phyloP scores from a whole-genome alignment of 305 asterid species.

The Rubia tinctorum region DNA sequence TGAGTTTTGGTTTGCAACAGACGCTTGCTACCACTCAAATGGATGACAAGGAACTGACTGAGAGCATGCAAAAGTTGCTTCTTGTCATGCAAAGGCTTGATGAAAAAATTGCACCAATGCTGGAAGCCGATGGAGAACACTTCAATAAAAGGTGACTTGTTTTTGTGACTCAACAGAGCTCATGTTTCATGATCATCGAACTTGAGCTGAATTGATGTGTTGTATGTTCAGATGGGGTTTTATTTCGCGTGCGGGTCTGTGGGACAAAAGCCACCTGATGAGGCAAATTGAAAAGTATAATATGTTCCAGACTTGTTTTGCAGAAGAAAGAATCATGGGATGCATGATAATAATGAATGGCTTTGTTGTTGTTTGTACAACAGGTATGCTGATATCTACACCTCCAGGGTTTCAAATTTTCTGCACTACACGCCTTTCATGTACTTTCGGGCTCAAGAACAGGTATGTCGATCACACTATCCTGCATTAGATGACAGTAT shows the following conservation, averaged over 20 bases:
- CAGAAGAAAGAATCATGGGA: neutral
- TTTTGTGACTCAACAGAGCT: neutral
- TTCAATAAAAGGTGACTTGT: slow-evolving; percentile 50
- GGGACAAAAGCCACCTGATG: slow-evolving; percentile 98
- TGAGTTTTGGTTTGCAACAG: slow-evolving; percentile 33
- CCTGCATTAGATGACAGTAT: no score
- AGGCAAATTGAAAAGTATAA: slow-evolving; percentile 87
- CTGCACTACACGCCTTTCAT: slow-evolving; percentile 87
- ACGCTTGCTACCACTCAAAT: slow-evolving; percentile 83
- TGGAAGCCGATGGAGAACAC: slow-evolving; percentile 83
- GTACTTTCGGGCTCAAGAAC: slow-evolving; percentile 89
- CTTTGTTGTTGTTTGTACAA: slow-evolving; percentile 18
- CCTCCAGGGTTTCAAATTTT: slow-evolving; percentile 89
- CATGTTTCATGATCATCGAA: no score
- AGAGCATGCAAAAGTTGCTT: slow-evolving; percentile 87
- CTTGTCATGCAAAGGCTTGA: slow-evolving; percentile 85
- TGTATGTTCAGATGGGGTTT: slow-evolving; percentile 77
- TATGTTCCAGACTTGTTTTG: neutral
- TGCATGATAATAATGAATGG: neutral
- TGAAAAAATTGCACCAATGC: slow-evolving; percentile 74
- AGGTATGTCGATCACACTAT: slow-evolving; percentile 35
- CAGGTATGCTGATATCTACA: slow-evolving; percentile 94
- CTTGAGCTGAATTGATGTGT: no score
- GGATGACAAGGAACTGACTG: slow-evolving; percentile 76
- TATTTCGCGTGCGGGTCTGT: slow-evolving; percentile 88